A percentile compares a stretch with the other conserved stretches of the same genome.
Conservation (phyloP, 208 protist species). For the Histomonas meleagridis region DNA sequence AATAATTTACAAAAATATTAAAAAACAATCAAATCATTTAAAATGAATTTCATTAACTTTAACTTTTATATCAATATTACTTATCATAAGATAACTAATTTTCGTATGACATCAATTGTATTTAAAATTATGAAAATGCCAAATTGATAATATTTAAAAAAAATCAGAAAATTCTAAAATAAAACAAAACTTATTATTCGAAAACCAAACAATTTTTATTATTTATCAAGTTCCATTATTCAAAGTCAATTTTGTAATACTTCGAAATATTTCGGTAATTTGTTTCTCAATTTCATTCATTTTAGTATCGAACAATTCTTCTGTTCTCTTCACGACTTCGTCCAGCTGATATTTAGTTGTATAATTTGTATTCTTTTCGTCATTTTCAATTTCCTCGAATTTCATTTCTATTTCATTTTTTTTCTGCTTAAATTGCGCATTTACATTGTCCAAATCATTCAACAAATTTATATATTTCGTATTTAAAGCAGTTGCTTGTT, state of each 20-base stretch:
- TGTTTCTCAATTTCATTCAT: constrained; percentile 8
- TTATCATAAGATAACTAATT: too few species aligned
- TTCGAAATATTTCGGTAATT: background rate
- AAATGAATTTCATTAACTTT: too few species aligned
- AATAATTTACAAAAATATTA: too few species aligned
- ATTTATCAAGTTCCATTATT: too few species aligned
- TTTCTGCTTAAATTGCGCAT: background rate
- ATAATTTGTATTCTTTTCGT: background rate
- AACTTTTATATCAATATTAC: too few species aligned
- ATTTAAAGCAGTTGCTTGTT: background rate
- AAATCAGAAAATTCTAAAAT: too few species aligned
- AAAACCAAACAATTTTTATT: too few species aligned
- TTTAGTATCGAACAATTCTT: constrained; percentile 19
- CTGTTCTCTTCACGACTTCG: background rate
- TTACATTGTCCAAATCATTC: background rate
- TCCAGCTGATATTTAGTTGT: background rate
- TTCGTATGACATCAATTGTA: too few species aligned
- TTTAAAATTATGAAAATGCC: too few species aligned
- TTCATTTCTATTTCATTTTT: background rate
- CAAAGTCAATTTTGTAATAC: background rate
- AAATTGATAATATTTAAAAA: too few species aligned
- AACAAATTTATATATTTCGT: background rate
- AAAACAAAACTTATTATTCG: too few species aligned
- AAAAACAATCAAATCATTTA: too few species aligned
- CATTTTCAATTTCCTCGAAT: background rate